phyloP scores from a whole-genome alignment of 2,329 filamentous ascomycete species.

The Aspergillus cejpii region DNA sequence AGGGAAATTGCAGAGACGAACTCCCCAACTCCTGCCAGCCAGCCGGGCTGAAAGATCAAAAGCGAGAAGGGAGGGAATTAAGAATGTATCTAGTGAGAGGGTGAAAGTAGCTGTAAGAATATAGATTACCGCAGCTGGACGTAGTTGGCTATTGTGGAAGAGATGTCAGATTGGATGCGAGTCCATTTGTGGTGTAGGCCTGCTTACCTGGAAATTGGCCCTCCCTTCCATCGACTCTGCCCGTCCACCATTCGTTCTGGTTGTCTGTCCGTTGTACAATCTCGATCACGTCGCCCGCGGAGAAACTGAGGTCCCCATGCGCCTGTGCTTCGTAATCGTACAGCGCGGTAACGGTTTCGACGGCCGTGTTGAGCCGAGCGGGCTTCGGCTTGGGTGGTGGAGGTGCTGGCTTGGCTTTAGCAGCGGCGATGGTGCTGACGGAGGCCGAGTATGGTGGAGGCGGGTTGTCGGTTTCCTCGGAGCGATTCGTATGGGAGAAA shows the following conservation, averaged over 20 bases:
- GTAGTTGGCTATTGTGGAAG: not conserved
- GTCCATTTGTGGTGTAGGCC: not conserved
- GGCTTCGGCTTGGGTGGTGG: slow-evolving; percentile 80
- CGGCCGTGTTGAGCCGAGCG: slow-evolving; percentile 60
- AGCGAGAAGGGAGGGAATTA: not conserved
- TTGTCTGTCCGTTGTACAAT: slow-evolving; percentile 77
- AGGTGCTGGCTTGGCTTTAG: slow-evolving; percentile 61
- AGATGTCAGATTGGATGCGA: not conserved
- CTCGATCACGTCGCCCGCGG: slow-evolving; percentile 81
- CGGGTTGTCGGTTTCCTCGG: slow-evolving; percentile 50
- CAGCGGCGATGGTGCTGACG: slow-evolving; percentile 46
- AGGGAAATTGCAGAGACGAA: not conserved
- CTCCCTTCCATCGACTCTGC: slow-evolving; percentile 67
- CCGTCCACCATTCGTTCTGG: slow-evolving; percentile 96
- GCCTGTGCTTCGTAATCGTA: slow-evolving; percentile 97
- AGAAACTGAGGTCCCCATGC: slow-evolving; percentile 87
- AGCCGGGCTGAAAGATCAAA: not conserved
- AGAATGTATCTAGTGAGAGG: not conserved
- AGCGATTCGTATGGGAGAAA: slow-evolving; percentile 29
- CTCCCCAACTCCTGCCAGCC: not conserved
- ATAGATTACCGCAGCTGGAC: not conserved
- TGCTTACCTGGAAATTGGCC: slow-evolving; percentile 89
- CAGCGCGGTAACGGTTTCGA: slow-evolving; percentile 78
- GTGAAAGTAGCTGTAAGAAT: not conserved
- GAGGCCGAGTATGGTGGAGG: slow-evolving; percentile 63